Percentiles rank a stretch among this genome's conserved stretches.
Evolutionary conservation across 768 basidiomycete genomes (phyloP).

Genomic region (Suillus clintonianus): DNA sequence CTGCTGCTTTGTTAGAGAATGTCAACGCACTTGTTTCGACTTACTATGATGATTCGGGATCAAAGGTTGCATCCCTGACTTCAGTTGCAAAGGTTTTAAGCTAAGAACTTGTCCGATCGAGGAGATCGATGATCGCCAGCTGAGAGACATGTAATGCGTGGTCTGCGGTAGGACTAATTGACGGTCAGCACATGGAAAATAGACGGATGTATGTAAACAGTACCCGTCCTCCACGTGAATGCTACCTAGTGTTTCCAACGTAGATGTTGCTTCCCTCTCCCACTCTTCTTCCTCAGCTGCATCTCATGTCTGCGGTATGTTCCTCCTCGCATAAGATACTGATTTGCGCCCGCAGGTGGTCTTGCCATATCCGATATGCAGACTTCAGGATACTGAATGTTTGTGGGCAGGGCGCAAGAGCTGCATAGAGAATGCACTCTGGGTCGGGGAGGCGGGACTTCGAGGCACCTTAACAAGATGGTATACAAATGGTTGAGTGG

Average conservation of each 20-base stretch:
- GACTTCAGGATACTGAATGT: conserved; percentile 67
- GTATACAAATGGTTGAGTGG: background rate
- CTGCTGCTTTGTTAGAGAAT: conserved; percentile 33
- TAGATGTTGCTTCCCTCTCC: conserved; percentile 60
- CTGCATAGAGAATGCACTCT: conserved; percentile 87
- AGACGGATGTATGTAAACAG: conserved; percentile 15
- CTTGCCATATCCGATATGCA: conserved; percentile 89
- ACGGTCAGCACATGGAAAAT: conserved; percentile 7
- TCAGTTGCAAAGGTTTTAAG: conserved; percentile 68
- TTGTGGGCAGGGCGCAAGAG: conserved; percentile 72
- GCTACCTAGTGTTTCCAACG: conserved; percentile 58
- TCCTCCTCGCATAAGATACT: conserved; percentile 82
- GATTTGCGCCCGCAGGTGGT: conserved; percentile 91
- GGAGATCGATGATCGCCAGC: conserved; percentile 72
- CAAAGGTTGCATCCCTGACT: conserved; percentile 52
- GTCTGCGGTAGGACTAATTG: conserved; percentile 55
- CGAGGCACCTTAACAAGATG: background rate
- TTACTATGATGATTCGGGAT: conserved; percentile 55
- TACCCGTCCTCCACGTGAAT: conserved; percentile 70
- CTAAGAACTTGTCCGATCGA: conserved; percentile 64
- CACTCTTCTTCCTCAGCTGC: conserved; percentile 54
- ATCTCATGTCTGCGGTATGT: conserved; percentile 64
- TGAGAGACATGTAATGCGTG: conserved; percentile 85
- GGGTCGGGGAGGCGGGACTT: conserved; percentile 61
- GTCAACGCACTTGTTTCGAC: conserved; percentile 25